These are phyloP conservation scores for Dothideomycetes sp. DNA, from an alignment of 2,329 filamentous ascomycete species.

Conservation along the genomic window DNA sequence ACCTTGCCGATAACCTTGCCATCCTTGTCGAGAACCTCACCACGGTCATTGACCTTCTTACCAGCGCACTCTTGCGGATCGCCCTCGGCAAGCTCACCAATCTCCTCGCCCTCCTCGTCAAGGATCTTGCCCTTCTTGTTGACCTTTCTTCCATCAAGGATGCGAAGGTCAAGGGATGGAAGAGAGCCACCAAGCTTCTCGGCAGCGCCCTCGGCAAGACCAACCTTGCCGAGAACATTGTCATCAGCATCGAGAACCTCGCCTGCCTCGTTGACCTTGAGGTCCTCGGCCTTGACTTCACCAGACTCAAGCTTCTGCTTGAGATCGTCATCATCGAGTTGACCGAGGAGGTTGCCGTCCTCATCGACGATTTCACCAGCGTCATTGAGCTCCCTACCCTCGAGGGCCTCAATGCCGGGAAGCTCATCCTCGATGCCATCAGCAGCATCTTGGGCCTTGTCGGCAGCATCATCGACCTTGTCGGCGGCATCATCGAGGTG, in stretches of 20 bases:
- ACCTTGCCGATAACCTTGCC: conserved; percentile 43
- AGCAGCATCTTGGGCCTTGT: conserved; percentile 22
- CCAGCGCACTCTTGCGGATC: conserved; percentile 36
- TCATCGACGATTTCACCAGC: conserved; percentile 41
- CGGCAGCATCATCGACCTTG: conserved; percentile 23
- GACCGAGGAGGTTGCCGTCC: conserved; percentile 41
- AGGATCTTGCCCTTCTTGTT: conserved; percentile 50
- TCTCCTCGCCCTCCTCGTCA: conserved; percentile 42
- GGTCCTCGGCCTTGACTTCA: conserved; percentile 37
- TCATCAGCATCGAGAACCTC: conserved; percentile 43
- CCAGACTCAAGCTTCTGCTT: conserved; percentile 29
- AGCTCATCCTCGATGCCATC: conserved; percentile 39
- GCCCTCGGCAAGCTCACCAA: conserved; percentile 41
- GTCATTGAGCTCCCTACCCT: conserved; percentile 43
- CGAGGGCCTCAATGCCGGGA: conserved; percentile 42
- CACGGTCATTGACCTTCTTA: conserved; percentile 42
- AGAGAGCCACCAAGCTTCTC: conserved; percentile 38
- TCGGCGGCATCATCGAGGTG: conserved; percentile 32
- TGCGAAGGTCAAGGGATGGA: conserved; percentile 35
- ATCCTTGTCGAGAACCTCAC: conserved; percentile 42
- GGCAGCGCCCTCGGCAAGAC: conserved; percentile 40
- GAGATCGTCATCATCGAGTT: conserved; percentile 38
- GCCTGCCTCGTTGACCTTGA: conserved; percentile 43
- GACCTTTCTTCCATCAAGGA: conserved; percentile 45
- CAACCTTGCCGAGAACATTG: conserved; percentile 42